Evolutionary conservation across 768 basidiomycete species (phyloP).

Genomic region (Pleurotus platypus): DNA sequence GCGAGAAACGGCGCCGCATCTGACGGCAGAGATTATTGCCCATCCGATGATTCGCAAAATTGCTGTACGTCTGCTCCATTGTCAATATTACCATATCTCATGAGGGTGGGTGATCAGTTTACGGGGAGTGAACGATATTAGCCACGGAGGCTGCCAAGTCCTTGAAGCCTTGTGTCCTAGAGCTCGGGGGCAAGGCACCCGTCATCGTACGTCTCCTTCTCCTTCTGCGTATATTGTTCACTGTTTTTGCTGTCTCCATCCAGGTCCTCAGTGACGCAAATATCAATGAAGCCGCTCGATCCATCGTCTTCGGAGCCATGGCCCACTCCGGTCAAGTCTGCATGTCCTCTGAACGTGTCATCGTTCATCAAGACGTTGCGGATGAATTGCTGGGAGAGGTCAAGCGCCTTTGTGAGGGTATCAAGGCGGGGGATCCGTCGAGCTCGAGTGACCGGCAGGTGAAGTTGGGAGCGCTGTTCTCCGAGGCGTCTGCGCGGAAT

Average conservation of each 20-base stretch:
- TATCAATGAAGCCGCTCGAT: constrained; percentile 39
- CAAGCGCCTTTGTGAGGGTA: constrained; percentile 20
- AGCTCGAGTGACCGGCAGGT: constrained; percentile 18
- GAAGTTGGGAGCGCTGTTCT: constrained; percentile 38
- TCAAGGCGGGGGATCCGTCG: constrained; percentile 37
- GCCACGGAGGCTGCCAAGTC: constrained; percentile 43
- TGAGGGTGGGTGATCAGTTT: constrained; percentile 28
- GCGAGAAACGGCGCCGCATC: constrained; percentile 34
- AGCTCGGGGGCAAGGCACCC: constrained; percentile 55
- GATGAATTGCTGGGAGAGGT: constrained; percentile 32
- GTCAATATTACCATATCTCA: neutral
- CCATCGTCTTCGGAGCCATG: constrained; percentile 40
- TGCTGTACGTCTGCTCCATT: constrained; percentile 32
- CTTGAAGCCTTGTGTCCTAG: constrained; percentile 52
- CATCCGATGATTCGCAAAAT: constrained; percentile 50
- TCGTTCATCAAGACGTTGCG: constrained; percentile 40
- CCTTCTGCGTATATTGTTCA: neutral
- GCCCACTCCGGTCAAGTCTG: constrained; percentile 52
- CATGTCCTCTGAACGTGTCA: constrained; percentile 57
- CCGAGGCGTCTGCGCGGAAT: constrained; percentile 39
- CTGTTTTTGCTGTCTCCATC: neutral
- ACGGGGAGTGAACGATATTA: constrained; percentile 53
- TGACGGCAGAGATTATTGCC: constrained; percentile 40
- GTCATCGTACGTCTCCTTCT: constrained; percentile 34
- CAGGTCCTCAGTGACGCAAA: constrained; percentile 38